A percentile compares a stretch with the other conserved stretches of the same genome.
These are phyloP conservation scores for Coemansia sp. DNA, from an alignment of 192 early-diverging fungal genomes.

Conservation along the genomic window DNA sequence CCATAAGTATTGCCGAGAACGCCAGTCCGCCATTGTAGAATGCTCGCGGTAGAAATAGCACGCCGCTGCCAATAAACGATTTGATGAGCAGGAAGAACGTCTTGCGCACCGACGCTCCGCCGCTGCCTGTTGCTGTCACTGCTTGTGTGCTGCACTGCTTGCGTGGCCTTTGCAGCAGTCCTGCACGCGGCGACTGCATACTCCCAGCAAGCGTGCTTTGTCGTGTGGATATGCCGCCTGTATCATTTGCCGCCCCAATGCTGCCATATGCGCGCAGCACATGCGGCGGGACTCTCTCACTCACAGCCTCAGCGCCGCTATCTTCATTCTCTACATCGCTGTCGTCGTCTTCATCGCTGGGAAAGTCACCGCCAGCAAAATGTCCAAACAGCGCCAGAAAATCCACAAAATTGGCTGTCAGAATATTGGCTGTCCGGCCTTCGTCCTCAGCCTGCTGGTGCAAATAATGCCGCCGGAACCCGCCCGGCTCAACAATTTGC, in stretches of 20 bases:
- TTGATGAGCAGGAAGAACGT: slow-evolving; percentile 75
- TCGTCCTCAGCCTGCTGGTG: slow-evolving; percentile 63
- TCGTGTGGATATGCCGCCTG: too few relatives aligned
- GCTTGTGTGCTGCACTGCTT: neutral
- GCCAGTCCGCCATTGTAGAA: slow-evolving; percentile 74
- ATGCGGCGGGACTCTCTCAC: neutral
- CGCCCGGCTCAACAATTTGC: slow-evolving; percentile 71
- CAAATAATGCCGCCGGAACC: slow-evolving; percentile 84
- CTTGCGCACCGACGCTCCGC: slow-evolving; percentile 61
- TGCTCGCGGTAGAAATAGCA: slow-evolving; percentile 68
- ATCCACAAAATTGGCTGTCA: slow-evolving; percentile 85
- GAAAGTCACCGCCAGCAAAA: slow-evolving; percentile 89
- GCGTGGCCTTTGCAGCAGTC: neutral
- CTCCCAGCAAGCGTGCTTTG: too few relatives aligned
- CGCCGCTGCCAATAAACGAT: slow-evolving; percentile 76
- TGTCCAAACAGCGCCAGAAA: slow-evolving; percentile 89
- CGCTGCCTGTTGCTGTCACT: neutral
- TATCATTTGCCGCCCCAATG: neutral
- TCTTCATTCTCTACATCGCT: slow-evolving; percentile 20
- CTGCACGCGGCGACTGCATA: neutral
- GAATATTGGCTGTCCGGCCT: slow-evolving; percentile 62
- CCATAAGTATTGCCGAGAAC: slow-evolving; percentile 57
- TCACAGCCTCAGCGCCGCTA: neutral
- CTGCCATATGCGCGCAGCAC: neutral
- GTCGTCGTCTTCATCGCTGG: slow-evolving; percentile 69